A percentile compares a stretch with the other conserved stretches of the same genome.
Conservation (phyloP, 352 stramenopile species). For the Phytophthora macrochlamydospora region DNA sequence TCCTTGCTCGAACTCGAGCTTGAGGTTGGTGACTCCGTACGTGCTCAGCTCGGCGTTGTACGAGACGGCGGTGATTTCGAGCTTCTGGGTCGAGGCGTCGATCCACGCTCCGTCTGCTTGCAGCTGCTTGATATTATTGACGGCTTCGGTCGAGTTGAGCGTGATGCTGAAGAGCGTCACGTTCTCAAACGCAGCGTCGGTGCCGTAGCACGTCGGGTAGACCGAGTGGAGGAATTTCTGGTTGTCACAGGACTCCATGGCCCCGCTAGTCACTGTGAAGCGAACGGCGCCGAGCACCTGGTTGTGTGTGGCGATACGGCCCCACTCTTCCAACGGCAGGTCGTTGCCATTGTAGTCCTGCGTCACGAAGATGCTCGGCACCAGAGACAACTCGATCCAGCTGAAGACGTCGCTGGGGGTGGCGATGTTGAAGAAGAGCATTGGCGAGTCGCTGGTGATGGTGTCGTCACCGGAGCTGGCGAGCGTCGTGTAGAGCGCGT, state of each 20-base stretch:
- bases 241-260: constrained; percentile 8
- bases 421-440: constrained; percentile 44
- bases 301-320: background rate
- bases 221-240: constrained; percentile 21
- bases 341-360: constrained; percentile 41
- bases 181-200: background rate
- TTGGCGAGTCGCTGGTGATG: constrained; percentile 35
- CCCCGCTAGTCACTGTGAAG: constrained; percentile 8
- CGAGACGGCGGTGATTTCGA: constrained; percentile 32
- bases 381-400: constrained; percentile 43
- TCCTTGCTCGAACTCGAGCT: constrained; percentile 24
- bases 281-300: constrained; percentile 32
- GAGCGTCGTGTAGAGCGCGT: constrained; percentile 37
- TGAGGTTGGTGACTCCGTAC: constrained; percentile 26
- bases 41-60: constrained; percentile 40
- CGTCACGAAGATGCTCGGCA: constrained; percentile 41
- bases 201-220: constrained; percentile 34
- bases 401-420: constrained; percentile 31
- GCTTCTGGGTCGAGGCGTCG: constrained; percentile 20
- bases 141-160: constrained; percentile 18
- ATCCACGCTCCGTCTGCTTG: constrained; percentile 26
- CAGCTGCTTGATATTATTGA: constrained; percentile 5
- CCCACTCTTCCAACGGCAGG: background rate
- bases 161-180: constrained; percentile 20
- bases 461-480: constrained; percentile 48